Percentiles rank a stretch among this genome's conserved stretches.
Evolutionary conservation across 2,329 filamentous ascomycete species (phyloP).

Genomic region (Epichloe amarillans): DNA sequence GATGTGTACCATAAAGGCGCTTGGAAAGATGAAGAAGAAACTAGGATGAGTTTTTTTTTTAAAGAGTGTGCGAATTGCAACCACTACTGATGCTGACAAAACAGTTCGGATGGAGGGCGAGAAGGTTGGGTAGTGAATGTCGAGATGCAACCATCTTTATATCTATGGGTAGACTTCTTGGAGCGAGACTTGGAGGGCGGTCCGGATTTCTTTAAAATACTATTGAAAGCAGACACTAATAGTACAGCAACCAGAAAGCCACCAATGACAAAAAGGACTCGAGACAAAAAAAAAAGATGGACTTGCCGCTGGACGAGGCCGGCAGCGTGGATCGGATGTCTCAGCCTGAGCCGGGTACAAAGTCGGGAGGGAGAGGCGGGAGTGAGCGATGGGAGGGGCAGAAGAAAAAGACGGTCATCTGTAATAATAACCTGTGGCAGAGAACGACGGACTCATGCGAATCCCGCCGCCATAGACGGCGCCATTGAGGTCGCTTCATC

Average conservation of each 20-base stretch:
- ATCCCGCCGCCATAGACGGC: neutral
- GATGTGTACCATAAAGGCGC: neutral
- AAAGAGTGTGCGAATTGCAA: neutral
- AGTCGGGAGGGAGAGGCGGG: neutral
- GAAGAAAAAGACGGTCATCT: neutral
- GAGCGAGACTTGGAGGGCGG: neutral
- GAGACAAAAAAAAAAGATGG: neutral
- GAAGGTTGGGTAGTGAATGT: neutral
- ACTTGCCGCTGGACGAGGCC: neutral
- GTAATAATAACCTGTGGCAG: too few relatives aligned
- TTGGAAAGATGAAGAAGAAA: neutral
- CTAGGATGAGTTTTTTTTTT: neutral
- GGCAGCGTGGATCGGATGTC: neutral
- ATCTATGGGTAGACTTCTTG: neutral
- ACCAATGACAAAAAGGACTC: neutral
- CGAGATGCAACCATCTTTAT: neutral
- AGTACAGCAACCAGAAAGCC: too few relatives aligned
- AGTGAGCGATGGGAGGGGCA: neutral
- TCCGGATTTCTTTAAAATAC: neutral
- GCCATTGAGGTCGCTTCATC: neutral
- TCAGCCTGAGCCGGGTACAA: neutral
- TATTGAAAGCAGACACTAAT: neutral
- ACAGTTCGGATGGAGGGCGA: neutral
- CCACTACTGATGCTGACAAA: neutral
- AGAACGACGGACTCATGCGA: neutral